Evolutionary conservation across 192 early-diverging fungal species (phyloP), one percentile per base, ranked within the genome.

Genomic region (Rhizoclosmatium globosum): DNA sequence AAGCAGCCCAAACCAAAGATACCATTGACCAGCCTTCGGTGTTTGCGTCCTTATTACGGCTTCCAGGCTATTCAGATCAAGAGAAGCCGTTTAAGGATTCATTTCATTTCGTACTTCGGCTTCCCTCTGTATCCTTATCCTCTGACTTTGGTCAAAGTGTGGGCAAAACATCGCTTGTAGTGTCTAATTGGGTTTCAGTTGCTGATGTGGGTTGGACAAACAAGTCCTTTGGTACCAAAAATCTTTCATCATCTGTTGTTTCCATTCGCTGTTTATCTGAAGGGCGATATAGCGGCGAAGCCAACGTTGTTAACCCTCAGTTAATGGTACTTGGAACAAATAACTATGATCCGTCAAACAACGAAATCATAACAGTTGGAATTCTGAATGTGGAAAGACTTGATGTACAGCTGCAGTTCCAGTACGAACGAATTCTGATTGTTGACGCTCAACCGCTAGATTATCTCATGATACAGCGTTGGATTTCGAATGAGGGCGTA

Each of bases 371-470:
- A 59, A 44, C 53, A 13, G 4, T n/a, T 68, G 67, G 66, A 67
- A 9, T 71, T 60, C 71, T 91, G n/a, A 82, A 79, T 56, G 82
- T 89, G 4, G 83, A 91, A 31, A 66, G 78, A 46, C 67, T 91
- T 43, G 83, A 84, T 56, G 87, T 91, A 0, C 87, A 87, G 59
- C 81, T 94, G 17, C 86, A 91, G n/a, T 94, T 92, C 53, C 93
- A 94, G 69, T 93, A 93, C 83, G 92, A 95, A 79, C 87, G 89
- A 46, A 90, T 95, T 31, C 71, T 94, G 46, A 86, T 93, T 47
- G 48, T 92, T 21, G 81, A 91, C 7, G 74, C 93, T 2, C 85
- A 89, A 13, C 89, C 91, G 0, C 80, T 91, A 1, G 47, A 85
- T 48, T 79, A 83, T 39, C 82, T 79, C 4, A 64, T 91, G 45